Conservation (phyloP, 495 filamentous ascomycete genomes). For the Melanomma pulvis-pyrius region DNA sequence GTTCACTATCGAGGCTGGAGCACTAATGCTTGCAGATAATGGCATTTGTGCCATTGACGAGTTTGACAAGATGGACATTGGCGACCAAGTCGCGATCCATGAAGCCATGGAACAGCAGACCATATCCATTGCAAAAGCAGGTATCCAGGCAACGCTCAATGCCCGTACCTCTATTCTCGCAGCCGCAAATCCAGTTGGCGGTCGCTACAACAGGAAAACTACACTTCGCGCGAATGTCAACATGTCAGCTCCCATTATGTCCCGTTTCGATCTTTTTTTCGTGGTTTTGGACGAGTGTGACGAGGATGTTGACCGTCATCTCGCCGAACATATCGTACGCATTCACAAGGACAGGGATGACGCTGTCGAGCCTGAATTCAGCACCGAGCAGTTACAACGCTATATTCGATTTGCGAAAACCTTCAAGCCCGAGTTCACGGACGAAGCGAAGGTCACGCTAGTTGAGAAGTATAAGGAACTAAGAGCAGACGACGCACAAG, state of each 20-base stretch:
- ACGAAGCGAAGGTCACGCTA: conserved; percentile 79
- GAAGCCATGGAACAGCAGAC: conserved; percentile 99
- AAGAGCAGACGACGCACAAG: conserved; percentile 89
- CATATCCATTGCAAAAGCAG: conserved; percentile 98
- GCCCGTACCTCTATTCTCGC: conserved; percentile 93
- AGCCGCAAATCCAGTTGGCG: conserved; percentile 94
- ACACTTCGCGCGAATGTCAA: conserved; percentile 95
- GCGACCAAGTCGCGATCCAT: conserved; percentile 97
- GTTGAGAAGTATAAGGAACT: conserved; percentile 97
- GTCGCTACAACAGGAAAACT: conserved; percentile 93
- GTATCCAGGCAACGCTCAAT: conserved; percentile 97
- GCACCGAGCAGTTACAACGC: conserved; percentile 93
- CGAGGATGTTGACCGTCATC: conserved; percentile 82
- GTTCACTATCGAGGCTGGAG: conserved; percentile 97
- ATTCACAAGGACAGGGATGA: conserved; percentile 91
- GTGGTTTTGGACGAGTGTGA: conserved; percentile 97
- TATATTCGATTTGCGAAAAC: conserved; percentile 97
- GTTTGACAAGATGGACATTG: conserved; percentile 99
- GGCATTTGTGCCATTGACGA: conserved; percentile 99
- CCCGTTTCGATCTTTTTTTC: conserved; percentile 98
- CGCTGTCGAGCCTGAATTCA: conserved; percentile 88
- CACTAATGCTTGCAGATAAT: conserved; percentile 95
- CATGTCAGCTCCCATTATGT: conserved; percentile 98
- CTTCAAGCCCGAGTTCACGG: conserved; percentile 89
- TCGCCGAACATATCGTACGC: conserved; percentile 92